These are phyloP conservation scores for Pseudevernia furfuracea DNA, from an alignment of 495 filamentous ascomycete species.

Conservation along the genomic window DNA sequence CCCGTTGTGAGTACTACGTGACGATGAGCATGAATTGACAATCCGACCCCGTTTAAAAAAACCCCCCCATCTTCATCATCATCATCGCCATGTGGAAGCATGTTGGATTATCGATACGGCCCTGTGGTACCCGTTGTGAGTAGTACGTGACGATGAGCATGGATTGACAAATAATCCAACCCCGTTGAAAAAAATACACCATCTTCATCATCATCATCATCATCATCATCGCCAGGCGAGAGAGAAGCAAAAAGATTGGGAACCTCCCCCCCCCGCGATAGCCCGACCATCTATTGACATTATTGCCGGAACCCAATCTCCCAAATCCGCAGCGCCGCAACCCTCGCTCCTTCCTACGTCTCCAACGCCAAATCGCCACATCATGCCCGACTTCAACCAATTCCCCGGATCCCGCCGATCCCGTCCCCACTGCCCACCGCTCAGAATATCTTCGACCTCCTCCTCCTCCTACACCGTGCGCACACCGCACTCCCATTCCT, in stretches of 20 bases:
- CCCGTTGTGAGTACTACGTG: background rate
- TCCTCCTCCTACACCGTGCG: background rate
- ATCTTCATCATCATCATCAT: too few species aligned
- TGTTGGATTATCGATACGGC: too few species aligned
- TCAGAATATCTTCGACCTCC: background rate
- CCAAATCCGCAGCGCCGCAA: too few species aligned
- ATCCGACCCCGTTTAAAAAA: background rate
- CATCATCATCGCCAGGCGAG: too few species aligned
- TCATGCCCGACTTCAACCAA: background rate
- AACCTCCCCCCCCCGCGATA: background rate
- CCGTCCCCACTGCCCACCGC: background rate
- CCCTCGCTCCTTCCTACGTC: background rate
- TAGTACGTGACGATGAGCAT: too few species aligned
- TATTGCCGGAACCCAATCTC: background rate
- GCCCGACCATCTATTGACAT: too few species aligned
- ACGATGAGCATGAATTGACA: background rate
- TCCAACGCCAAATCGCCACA: background rate
- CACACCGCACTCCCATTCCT: background rate
- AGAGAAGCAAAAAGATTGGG: too few species aligned
- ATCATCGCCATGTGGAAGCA: background rate
- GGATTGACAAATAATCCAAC: too few species aligned
- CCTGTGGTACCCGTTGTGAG: too few species aligned
- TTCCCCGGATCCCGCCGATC: background rate
- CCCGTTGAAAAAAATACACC: too few species aligned
- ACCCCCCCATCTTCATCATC: background rate